phyloP scores from a whole-genome alignment of 345 rosid genomes.

The Hibiscus tridactylites region DNA sequence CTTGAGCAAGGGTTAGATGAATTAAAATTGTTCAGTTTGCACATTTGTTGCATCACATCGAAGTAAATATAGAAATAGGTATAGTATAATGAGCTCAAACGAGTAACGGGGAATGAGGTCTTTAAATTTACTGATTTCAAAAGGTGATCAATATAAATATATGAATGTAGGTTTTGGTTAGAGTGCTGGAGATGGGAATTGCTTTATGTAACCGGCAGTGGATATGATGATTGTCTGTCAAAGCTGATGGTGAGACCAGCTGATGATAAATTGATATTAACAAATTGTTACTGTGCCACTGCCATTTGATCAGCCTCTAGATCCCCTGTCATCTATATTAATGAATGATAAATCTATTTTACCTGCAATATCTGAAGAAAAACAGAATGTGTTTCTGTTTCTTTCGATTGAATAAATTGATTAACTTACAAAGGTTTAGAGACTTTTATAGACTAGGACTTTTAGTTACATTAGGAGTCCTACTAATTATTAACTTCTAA shows the following conservation, averaged over 20 bases:
- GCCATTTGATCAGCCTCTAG: not conserved
- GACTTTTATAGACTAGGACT: too few species aligned
- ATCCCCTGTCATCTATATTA: not conserved
- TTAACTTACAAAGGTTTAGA: too few species aligned
- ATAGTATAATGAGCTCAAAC: not conserved
- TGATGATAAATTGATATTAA: not conserved
- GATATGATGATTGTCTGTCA: not conserved
- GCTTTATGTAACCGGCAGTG: not conserved
- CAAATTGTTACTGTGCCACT: not conserved
- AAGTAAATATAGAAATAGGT: not conserved
- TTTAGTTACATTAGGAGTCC: too few species aligned
- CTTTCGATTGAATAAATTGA: too few species aligned
- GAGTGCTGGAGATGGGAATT: not conserved
- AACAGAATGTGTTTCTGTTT: too few species aligned
- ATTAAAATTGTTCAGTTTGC: not conserved
- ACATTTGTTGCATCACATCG: not conserved
- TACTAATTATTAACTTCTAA: too few species aligned
- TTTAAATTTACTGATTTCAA: not conserved
- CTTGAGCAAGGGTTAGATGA: conserved; percentile 5
- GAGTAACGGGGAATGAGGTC: not conserved
- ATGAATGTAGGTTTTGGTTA: conserved; percentile 3
- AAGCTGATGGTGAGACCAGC: conserved; percentile 1
- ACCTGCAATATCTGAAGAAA: not conserved
- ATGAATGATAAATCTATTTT: not conserved
- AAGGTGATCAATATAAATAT: not conserved